phyloP scores from a whole-genome alignment of 1,284 basidiomycete genomes.

The Xerocomus minutiporus region DNA sequence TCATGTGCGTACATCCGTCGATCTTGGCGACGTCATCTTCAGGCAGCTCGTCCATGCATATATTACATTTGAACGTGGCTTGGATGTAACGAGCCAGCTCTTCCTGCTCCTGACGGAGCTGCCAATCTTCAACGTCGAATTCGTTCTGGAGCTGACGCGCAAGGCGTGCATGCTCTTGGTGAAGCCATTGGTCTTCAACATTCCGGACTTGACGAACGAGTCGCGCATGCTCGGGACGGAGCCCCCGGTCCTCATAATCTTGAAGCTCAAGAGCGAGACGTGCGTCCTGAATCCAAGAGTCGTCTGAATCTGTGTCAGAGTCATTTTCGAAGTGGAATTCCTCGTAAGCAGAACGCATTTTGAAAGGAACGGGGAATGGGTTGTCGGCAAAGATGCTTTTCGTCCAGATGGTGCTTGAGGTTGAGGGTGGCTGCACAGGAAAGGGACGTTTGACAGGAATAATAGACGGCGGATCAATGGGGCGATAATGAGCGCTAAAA shows the following conservation, averaged over 20 bases:
- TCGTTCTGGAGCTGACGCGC: constrained; percentile 34
- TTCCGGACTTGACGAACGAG: constrained; percentile 34
- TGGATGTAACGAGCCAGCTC: constrained; percentile 35
- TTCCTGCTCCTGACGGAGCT: constrained; percentile 38
- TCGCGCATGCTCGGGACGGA: constrained; percentile 34
- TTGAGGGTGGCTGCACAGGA: neutral
- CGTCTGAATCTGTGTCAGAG: neutral
- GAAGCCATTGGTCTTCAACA: constrained; percentile 39
- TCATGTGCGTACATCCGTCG: constrained; percentile 47
- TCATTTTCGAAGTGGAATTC: neutral
- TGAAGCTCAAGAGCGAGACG: constrained; percentile 26
- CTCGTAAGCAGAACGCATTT: neutral
- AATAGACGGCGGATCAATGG: too few relatives aligned
- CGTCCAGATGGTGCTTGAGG: neutral
- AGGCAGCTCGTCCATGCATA: constrained; percentile 52
- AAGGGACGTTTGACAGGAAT: neutral
- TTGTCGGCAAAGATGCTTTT: neutral
- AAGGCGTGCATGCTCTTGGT: constrained; percentile 34
- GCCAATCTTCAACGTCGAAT: constrained; percentile 44
- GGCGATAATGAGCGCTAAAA: neutral
- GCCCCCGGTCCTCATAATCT: constrained; percentile 36
- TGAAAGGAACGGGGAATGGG: neutral
- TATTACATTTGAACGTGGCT: constrained; percentile 40
- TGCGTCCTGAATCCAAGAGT: neutral
- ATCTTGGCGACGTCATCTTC: constrained; percentile 46